Base-by-base conservation (phyloP, 1,284 basidiomycete genomes). In the Lignosus rhinocerotis region DNA sequence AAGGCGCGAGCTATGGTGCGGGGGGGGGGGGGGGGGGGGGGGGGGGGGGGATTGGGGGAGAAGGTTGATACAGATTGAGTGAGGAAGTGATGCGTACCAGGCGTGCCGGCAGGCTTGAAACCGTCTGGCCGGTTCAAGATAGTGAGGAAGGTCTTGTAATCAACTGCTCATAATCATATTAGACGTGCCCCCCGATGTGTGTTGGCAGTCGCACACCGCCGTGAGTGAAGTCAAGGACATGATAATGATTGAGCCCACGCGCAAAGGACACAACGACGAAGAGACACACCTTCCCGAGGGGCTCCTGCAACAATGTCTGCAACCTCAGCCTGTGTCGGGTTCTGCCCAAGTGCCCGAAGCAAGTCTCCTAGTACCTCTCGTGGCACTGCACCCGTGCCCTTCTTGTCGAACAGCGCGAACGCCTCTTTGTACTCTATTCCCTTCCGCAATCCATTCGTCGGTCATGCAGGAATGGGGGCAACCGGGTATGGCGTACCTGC, bases 261-360 rank as follows among this genome's bases (percentile, higher is more conserved):
- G 17, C n/a, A 10, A 14, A 6, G 6, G n/a, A 30, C 11, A 30
- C 33, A n/a, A 38, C 3, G 32, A 12, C 21, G 16, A 38, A 19
- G 2, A 41, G 60, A 76, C 84, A 69, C 72, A 89, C 92, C 87
- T 62, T 95, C 93, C 60, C 86, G 79, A 25, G 92, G 91, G 8
- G 94, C 88, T 42, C 76, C 72, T 16, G 80, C 76, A 46, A 92
- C 85, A 62, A 98, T 87, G 33, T 94, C 90, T 8, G 86, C 84
- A 1, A 99, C 95, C 75, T 99, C 95, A 30, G 93, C 91, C 75
- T 99, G 96, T 0, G 97, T 99, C 6, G 96, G 96, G 75, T 99
- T 99, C 80, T 99, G 96, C 1, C 97, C 97, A 1, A 99, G 79
- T 0, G 95, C 94, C 51, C 97, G 88, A 17, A 99, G 79, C 7